Evolutionary conservation across 1,284 basidiomycete genomes (phyloP).

Genomic region (Cutaneotrichosporon mucoides): DNA sequence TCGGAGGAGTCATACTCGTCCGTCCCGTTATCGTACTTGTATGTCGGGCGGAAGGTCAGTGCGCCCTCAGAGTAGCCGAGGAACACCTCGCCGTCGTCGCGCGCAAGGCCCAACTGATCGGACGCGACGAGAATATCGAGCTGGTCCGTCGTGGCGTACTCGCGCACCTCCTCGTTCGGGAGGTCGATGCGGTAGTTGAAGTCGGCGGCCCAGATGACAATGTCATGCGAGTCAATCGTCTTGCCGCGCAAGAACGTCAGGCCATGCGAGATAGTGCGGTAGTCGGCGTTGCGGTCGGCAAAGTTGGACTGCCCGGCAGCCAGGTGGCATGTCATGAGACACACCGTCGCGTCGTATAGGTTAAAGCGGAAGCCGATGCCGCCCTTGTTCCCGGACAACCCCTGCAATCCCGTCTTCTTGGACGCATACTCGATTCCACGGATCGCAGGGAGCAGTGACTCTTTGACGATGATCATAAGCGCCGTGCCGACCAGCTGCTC

Average conservation of each 20-base stretch:
- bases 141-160: slow-evolving; percentile 60
- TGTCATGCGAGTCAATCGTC: slow-evolving; percentile 81
- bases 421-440: slow-evolving; percentile 87
- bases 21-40: slow-evolving; percentile 56
- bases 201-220: slow-evolving; percentile 87
- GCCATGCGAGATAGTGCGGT: slow-evolving; percentile 75
- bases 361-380: slow-evolving; percentile 90
- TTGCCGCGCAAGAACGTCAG: slow-evolving; percentile 85
- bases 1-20: slow-evolving; percentile 92
- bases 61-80: slow-evolving; percentile 82
- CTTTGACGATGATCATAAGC: slow-evolving; percentile 77
- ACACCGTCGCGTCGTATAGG: slow-evolving; percentile 83
- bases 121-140: slow-evolving; percentile 69
- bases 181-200: slow-evolving; percentile 90
- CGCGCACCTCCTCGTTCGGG: slow-evolving; percentile 72
- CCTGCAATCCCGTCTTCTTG: slow-evolving; percentile 93
- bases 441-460: slow-evolving; percentile 69
- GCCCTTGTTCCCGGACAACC: slow-evolving; percentile 97
- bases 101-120: slow-evolving; percentile 76
- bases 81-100: slow-evolving; percentile 70
- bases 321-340: slow-evolving; percentile 86
- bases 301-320: slow-evolving; percentile 88
- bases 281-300: slow-evolving; percentile 89
- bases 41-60: slow-evolving; percentile 62
- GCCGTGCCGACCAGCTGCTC: slow-evolving; percentile 95